Percentiles rank a stretch among this genome's conserved stretches.
Conservation (phyloP, 192 early-diverging fungal species). For the Entophlyctis luteolus region DNA sequence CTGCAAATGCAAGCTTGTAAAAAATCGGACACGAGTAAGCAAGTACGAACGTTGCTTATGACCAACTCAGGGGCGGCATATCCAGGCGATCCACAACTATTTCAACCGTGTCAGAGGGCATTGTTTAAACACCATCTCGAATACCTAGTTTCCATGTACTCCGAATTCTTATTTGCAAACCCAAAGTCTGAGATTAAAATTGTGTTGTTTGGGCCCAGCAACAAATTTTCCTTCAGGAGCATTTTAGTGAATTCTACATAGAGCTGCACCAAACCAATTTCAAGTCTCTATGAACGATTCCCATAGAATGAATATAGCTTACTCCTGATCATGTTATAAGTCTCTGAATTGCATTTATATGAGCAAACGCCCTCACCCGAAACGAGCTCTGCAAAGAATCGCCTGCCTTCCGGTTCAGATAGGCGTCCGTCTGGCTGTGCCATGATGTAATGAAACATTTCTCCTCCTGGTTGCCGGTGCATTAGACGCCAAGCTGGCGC, state of each 20-base stretch:
- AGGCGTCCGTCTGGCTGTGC: slow-evolving; percentile 79
- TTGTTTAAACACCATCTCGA: no score
- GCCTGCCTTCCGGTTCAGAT: slow-evolving; percentile 85
- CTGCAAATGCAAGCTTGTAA: slow-evolving; percentile 16
- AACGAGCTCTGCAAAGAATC: slow-evolving; percentile 91
- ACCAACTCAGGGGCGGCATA: slow-evolving; percentile 50
- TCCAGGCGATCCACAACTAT: slow-evolving; percentile 43
- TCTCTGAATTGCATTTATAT: neutral
- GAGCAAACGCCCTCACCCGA: slow-evolving; percentile 63
- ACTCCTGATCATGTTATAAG: slow-evolving; percentile 36
- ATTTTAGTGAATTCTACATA: neutral
- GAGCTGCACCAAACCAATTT: slow-evolving; percentile 27
- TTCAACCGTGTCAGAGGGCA: no score
- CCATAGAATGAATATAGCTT: slow-evolving; percentile 35
- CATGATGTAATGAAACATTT: slow-evolving; percentile 96
- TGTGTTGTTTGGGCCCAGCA: slow-evolving; percentile 34
- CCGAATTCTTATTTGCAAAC: slow-evolving; percentile 60
- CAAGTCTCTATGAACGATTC: slow-evolving; percentile 45
- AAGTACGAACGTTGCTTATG: slow-evolving; percentile 33
- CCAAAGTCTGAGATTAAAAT: slow-evolving; percentile 50
- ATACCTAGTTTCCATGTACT: slow-evolving; percentile 71
- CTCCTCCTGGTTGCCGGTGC: slow-evolving; percentile 73
- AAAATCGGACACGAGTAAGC: neutral
- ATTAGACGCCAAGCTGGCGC: slow-evolving; percentile 48
- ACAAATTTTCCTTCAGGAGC: slow-evolving; percentile 42